A percentile compares a stretch with the other conserved stretches of the same genome.
These are phyloP conservation scores for Dactylellina cionopaga DNA, from an alignment of 2,329 filamentous ascomycete species.

Conservation along the genomic window DNA sequence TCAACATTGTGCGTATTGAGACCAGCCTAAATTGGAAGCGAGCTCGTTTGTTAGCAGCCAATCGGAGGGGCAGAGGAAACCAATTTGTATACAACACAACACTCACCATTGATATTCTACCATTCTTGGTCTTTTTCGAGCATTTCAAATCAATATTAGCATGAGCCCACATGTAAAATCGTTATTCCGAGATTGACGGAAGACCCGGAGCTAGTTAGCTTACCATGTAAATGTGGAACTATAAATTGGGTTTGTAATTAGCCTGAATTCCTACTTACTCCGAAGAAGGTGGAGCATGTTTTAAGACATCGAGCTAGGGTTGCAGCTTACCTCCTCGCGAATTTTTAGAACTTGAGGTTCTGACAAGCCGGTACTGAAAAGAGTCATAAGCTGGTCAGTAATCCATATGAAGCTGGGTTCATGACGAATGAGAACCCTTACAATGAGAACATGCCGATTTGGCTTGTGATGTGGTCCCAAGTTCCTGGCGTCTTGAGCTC, in stretches of 20 bases:
- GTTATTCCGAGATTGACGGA: conserved; percentile 1
- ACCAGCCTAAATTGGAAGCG: conserved; percentile 50
- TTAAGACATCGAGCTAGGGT: conserved; percentile 18
- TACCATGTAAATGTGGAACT: conserved; percentile 89
- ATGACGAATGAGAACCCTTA: conserved; percentile 25
- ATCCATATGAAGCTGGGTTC: background rate
- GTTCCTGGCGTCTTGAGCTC: conserved; percentile 94
- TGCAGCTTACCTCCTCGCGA: conserved; percentile 76
- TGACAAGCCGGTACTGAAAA: conserved; percentile 80
- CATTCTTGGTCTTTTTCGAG: conserved; percentile 76
- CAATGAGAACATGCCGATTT: conserved; percentile 99
- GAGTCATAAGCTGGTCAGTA: conserved; percentile 5
- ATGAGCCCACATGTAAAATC: background rate
- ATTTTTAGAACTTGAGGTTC: conserved; percentile 90
- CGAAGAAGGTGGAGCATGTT: conserved; percentile 23
- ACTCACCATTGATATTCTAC: conserved; percentile 78
- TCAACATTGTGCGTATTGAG: conserved; percentile 60
- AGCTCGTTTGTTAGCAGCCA: conserved; percentile 37
- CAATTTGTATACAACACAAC: conserved; percentile 73
- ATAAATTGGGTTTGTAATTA: conserved; percentile 16
- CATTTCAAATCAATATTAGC: conserved; percentile 34
- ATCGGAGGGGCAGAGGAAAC: conserved; percentile 29
- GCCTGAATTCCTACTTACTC: conserved; percentile 34
- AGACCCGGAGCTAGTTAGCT: conserved; percentile 34
- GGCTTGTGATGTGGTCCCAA: conserved; percentile 98